phyloP scores from a whole-genome alignment of 2,329 filamentous ascomycete genomes.

The Penicillium concentricum region DNA sequence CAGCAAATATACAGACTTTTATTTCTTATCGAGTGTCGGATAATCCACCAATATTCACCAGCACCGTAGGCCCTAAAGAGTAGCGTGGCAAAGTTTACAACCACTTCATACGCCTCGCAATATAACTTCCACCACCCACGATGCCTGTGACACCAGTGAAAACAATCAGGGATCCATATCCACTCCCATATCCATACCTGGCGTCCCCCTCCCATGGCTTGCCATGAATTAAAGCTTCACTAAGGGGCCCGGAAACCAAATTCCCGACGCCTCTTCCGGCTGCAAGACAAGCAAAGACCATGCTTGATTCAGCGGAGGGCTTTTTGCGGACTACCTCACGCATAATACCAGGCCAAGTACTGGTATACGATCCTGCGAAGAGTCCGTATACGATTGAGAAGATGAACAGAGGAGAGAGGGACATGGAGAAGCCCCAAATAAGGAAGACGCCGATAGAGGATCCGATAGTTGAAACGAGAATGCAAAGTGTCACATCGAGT shows the following conservation, averaged over 20 bases:
- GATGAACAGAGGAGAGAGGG: conserved; percentile 41
- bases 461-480: conserved; percentile 44
- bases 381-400: conserved; percentile 50
- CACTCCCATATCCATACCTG: conserved; percentile 27
- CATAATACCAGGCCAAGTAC: conserved; percentile 48
- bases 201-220: conserved; percentile 19
- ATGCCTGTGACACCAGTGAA: conserved; percentile 28
- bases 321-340: conserved; percentile 41
- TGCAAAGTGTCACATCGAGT: conserved; percentile 40
- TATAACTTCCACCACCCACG: conserved; percentile 13
- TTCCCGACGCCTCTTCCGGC: conserved; percentile 54
- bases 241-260: conserved; percentile 52
- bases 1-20: too few species aligned
- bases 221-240: conserved; percentile 38
- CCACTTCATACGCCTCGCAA: conserved; percentile 1
- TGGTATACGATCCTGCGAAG: conserved; percentile 46
- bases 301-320: conserved; percentile 44
- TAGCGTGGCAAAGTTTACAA: background rate
- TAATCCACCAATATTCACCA: background rate
- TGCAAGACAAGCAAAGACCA: conserved; percentile 51
- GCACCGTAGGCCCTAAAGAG: too few species aligned
- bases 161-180: conserved; percentile 29
- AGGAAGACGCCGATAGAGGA: conserved; percentile 44
- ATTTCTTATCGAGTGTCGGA: background rate
- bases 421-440: conserved; percentile 49